Base-by-base conservation (phyloP, 495 filamentous ascomycete species). In the Lindgomyces ingoldianus region DNA sequence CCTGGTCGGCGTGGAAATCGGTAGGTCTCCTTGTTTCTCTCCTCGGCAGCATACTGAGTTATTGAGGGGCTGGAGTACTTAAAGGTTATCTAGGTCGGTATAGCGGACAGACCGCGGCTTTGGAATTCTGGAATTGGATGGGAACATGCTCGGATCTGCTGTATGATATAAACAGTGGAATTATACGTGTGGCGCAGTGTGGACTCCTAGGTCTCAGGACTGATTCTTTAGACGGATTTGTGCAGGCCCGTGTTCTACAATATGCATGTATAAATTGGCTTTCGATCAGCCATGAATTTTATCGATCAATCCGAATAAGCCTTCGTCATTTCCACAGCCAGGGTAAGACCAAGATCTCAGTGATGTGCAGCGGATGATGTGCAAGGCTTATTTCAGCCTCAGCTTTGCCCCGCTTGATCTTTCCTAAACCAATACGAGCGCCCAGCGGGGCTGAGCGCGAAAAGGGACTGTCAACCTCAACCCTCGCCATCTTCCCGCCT, bases 41-140 rank as follows among this genome's bases (percentile, higher is more conserved):
- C 16, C 22, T 22, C 22, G 51, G 29, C 9, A 22, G 18, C n/a
- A 16, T 67, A 61, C 64, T 67, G 64, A 67, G 58, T 67, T 62
- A n/a, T 52, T 18, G 49, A 69, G 60, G 60, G 55, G 66, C 1
- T 45, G 53, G 47, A 64, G 60, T 65, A 51, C 54, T 64, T 62
- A 60, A 62, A 44, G 27, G 19, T 14, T 27, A 16, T 49, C 42
- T 52, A 55, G 49, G 53, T 65, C 45, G 25, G 53, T 52, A 12
- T 59, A 46, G 33, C 42, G 26, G 27, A 47, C 14, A 1, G 39
- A 36, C 29, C 21, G 6, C 16, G 16, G 60, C 18, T 12, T 44
- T 18, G 14, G 27, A 9, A 45, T 22, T 14, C 21, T 52, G 21
- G 21, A 8, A 19, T 24, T 47, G 21, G 14, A n/a, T 4, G 18